Conservation (phyloP, 345 rosid species). For the Boechera stricta region DNA sequence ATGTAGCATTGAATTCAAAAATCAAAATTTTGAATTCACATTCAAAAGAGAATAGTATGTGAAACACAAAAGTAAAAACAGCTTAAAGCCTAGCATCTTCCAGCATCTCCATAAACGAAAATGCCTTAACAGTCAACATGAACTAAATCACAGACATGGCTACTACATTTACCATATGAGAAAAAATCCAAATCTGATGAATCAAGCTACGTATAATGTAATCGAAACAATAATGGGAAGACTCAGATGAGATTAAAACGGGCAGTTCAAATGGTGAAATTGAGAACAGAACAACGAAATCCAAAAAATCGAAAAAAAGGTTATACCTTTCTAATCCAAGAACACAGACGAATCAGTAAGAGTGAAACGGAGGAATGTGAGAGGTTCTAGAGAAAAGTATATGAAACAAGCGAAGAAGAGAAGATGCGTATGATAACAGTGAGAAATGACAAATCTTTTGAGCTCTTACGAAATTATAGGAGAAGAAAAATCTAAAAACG, state of each 20-base stretch:
- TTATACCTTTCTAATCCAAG: neutral
- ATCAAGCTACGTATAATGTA: too few species aligned
- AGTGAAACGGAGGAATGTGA: neutral
- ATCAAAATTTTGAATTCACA: neutral
- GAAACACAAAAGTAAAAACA: neutral
- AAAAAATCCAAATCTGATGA: neutral
- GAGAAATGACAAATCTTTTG: conserved; percentile 15
- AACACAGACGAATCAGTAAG: neutral
- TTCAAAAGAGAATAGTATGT: neutral
- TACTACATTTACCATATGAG: too few species aligned
- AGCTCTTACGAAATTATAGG: conserved; percentile 14
- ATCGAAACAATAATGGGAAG: neutral
- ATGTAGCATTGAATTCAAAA: neutral
- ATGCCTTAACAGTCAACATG: neutral
- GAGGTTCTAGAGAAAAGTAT: neutral
- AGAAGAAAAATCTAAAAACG: neutral
- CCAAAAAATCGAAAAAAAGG: neutral
- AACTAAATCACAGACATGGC: conserved; percentile 3
- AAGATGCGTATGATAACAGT: neutral
- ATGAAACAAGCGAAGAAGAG: neutral
- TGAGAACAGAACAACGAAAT: neutral
- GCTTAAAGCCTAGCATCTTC: neutral
- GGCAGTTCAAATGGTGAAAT: neutral
- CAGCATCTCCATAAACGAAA: neutral
- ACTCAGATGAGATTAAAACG: neutral